Conservation (phyloP, 306 rosid genomes). For the Astragalus membranaceus region DNA sequence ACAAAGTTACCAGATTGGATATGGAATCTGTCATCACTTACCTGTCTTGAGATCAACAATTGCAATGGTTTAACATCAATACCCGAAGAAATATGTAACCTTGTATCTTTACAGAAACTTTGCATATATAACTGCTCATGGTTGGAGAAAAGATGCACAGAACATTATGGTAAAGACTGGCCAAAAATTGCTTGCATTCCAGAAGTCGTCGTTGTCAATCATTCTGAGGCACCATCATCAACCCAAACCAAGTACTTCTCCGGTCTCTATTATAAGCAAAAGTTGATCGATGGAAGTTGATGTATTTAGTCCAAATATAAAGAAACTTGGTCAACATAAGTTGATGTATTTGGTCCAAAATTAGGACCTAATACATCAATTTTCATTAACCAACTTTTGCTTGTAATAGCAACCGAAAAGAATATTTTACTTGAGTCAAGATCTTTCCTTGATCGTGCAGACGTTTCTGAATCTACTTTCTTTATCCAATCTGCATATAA, state of each 20-base stretch:
- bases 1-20: constrained; percentile 22
- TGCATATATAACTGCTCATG: background rate
- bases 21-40: constrained; percentile 9
- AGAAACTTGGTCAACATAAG: too few species aligned
- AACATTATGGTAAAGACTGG: constrained; percentile 1
- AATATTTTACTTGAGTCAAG: constrained; percentile 1
- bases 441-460: background rate
- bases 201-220: too few species aligned
- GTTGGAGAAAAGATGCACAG: background rate
- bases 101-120: background rate
- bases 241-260: too few species aligned
- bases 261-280: too few species aligned
- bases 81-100: constrained; percentile 1
- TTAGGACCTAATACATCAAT: too few species aligned
- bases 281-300: too few species aligned
- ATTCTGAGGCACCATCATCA: background rate
- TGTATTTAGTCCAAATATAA: too few species aligned
- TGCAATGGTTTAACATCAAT: constrained; percentile 4
- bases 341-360: too few species aligned
- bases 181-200: constrained; percentile 8
- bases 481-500: too few species aligned
- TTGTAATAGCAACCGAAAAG: too few species aligned
- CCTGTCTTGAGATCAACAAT: background rate
- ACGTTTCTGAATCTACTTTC: background rate
- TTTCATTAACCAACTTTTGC: too few species aligned